Conservation (phyloP, 2,329 filamentous ascomycete genomes). For the Byssochlamys sp. region DNA sequence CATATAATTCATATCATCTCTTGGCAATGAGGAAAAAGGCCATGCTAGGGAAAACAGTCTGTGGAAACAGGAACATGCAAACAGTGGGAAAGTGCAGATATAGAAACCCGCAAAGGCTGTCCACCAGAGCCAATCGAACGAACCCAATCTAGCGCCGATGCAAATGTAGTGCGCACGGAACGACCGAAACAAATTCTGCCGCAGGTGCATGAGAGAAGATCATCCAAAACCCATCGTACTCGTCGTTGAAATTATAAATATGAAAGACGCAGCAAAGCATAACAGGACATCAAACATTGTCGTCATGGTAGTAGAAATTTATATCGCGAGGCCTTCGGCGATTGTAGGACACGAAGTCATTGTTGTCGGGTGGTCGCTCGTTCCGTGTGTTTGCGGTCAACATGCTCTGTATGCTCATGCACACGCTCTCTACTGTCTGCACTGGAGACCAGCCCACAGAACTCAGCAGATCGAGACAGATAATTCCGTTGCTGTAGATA, state of each 20-base stretch:
- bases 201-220: background rate
- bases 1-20: background rate
- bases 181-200: background rate
- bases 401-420: slow-evolving; percentile 97
- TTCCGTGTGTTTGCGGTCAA: slow-evolving; percentile 87
- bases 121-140: background rate
- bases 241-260: background rate
- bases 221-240: background rate
- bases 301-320: slow-evolving; percentile 87
- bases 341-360: slow-evolving; percentile 76
- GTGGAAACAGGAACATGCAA: background rate
- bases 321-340: slow-evolving; percentile 75
- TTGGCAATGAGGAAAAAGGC: background rate
- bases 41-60: background rate
- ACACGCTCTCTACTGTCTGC: slow-evolving; percentile 92
- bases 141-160: background rate
- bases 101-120: background rate
- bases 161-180: background rate
- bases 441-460: slow-evolving; percentile 88
- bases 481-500: slow-evolving; percentile 97
- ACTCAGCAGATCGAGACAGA: slow-evolving; percentile 87
- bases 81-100: background rate
- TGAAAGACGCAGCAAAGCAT: background rate
- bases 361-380: slow-evolving; percentile 81
- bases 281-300: slow-evolving; percentile 50